Conservation (phyloP, 805 yeast genomes). For the Wickerhamiella qilinensis region DNA sequence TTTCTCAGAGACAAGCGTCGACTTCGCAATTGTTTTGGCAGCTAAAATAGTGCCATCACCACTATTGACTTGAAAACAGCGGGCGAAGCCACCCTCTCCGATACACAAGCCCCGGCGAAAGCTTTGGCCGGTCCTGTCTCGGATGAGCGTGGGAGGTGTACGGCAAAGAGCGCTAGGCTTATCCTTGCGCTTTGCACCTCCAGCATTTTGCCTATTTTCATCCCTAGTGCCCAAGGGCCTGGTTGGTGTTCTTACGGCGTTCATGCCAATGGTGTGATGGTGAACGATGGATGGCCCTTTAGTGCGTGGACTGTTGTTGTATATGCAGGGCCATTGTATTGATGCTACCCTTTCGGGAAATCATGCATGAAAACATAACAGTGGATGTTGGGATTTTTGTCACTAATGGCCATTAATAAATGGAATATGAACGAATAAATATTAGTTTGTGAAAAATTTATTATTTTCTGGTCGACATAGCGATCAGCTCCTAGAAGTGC, state of each 20-base stretch:
- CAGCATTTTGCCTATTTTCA: constrained; percentile 3
- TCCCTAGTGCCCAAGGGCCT: constrained; percentile 3
- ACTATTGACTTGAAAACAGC: constrained; percentile 94
- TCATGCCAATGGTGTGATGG: neutral
- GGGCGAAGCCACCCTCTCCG: constrained; percentile 98
- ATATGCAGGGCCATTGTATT: neutral
- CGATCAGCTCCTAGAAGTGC: too few species aligned
- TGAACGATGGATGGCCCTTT: neutral
- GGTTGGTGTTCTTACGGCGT: constrained; percentile 5
- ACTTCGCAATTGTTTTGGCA: constrained; percentile 95
- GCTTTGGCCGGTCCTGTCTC: constrained; percentile 74
- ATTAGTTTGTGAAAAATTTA: too few species aligned
- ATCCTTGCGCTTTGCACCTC: constrained; percentile 51
- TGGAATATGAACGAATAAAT: too few species aligned
- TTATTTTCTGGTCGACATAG: too few species aligned
- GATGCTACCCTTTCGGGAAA: neutral
- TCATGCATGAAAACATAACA: neutral
- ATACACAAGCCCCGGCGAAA: constrained; percentile 79
- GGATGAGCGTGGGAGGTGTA: constrained; percentile 89
- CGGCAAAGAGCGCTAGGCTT: constrained; percentile 81
- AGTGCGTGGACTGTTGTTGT: neutral
- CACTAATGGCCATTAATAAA: too few species aligned
- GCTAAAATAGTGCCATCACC: constrained; percentile 73
- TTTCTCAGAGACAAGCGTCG: constrained; percentile 79
- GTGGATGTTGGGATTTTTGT: too few species aligned